Conservation (phyloP, 352 stramenopile species). For the Pythium dissotocum region DNA sequence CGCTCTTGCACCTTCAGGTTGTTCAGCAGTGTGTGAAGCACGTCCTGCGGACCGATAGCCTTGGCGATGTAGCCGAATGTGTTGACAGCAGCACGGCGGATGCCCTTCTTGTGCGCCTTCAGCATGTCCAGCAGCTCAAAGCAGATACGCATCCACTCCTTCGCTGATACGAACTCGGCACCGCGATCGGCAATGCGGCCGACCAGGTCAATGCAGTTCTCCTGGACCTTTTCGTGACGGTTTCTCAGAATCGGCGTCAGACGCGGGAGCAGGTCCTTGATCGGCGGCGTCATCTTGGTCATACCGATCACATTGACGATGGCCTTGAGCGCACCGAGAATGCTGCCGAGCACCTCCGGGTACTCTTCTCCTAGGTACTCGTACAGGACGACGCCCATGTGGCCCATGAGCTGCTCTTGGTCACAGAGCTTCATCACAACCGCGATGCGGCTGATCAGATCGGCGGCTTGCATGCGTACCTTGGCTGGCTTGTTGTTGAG, state of each 20-base stretch:
- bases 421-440: conserved; percentile 99
- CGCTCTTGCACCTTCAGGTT: conserved; percentile 99
- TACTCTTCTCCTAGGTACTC: conserved; percentile 99
- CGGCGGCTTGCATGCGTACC: conserved; percentile 98
- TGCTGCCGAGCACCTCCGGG: conserved; percentile 98
- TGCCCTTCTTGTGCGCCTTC: conserved; percentile 99
- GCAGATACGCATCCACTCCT: conserved; percentile 99
- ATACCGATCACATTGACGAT: conserved; percentile 99
- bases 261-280: conserved; percentile 98
- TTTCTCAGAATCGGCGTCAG: conserved; percentile 99
- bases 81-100: conserved; percentile 97
- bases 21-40: conserved; percentile 98
- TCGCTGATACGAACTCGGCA: conserved; percentile 96
- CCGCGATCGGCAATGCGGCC: conserved; percentile 98
- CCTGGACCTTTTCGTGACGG: conserved; percentile 99
- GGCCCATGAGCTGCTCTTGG: conserved; percentile 98
- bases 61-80: conserved; percentile 99
- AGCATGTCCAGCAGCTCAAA: conserved; percentile 99
- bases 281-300: conserved; percentile 99
- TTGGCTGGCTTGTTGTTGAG: conserved; percentile 99
- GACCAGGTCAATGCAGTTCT: conserved; percentile 99
- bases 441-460: conserved; percentile 98
- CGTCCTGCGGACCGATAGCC: conserved; percentile 98
- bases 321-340: conserved; percentile 96
- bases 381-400: conserved; percentile 99